These are phyloP conservation scores for Candida michaelii DNA, from an alignment of 805 yeast species.

Conservation along the genomic window DNA sequence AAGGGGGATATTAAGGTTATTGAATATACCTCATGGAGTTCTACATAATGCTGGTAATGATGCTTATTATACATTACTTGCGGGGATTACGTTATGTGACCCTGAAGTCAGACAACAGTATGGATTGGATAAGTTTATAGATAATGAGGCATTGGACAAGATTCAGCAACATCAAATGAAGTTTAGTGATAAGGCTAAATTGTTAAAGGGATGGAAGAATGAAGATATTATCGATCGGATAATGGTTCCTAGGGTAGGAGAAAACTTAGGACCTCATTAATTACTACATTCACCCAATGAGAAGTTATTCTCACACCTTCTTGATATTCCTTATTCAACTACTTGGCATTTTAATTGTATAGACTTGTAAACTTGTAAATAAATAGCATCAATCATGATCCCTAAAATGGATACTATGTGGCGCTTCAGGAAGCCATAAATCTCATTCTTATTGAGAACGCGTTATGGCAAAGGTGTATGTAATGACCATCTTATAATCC, in stretches of 20 bases:
- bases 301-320: no score
- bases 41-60: conserved; percentile 76
- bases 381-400: no score
- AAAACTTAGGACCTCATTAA: neutral
- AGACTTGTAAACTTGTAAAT: no score
- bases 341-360: no score
- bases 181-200: conserved; percentile 11
- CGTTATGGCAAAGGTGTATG: conserved; percentile 9
- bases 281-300: no score
- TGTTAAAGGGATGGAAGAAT: neutral
- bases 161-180: conserved; percentile 2
- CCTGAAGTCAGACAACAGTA: conserved; percentile 31
- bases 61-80: conserved; percentile 58
- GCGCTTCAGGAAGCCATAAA: no score
- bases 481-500: neutral
- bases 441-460: neutral
- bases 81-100: conserved; percentile 53
- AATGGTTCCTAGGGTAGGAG: neutral
- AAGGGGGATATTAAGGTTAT: conserved; percentile 44
- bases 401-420: no score
- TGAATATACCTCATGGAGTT: conserved; percentile 55
- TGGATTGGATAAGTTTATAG: conserved; percentile 19
- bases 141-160: conserved; percentile 9
- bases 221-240: neutral
- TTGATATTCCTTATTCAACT: no score